Evolutionary conservation across 2,329 filamentous ascomycete genomes (phyloP), one percentile per base, ranked within the genome.

Genomic region (Thielaviopsis musarum): DNA sequence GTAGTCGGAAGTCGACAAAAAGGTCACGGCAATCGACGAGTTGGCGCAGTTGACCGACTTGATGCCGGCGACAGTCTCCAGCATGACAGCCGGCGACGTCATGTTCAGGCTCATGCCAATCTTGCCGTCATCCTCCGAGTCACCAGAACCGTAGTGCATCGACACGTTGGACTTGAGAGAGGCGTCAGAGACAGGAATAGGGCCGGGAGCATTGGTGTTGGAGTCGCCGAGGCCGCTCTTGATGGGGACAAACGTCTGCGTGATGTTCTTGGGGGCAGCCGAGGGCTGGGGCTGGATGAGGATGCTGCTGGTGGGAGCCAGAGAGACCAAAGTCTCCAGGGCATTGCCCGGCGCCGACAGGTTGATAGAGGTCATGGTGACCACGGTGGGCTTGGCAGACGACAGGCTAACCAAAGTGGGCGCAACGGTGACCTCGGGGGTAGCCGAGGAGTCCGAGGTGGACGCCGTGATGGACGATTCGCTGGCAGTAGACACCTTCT

Each of bases 31-130:
- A 15, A 66, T 58, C 24, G 57, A 57, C 17, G 62, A 60, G 5
- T 62, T 54, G 51, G 49, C 22, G 54, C 64, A 66, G 7, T 58
- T 45, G 41, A 65, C 65, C 28, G 57, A 64, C 17, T 60, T 53
- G 54, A 65, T 62, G 13, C 41, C 57, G 13, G 56, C 56, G 26
- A 66, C 55, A 24, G 63, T 57, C 59, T 66, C 65, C 4, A 66
- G 62, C 1, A 66, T 60, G 45, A 66, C 61, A 48, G 65, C 64
- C 10, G 65, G 65, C 22, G 62, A 62, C 9, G 61, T 62, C 59
- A 66, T 59, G 10, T 62, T 59, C 6, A 66, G 59, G 22, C 21
- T 62, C 65, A 66, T 65, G 62, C 61, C 59, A 55, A 66, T 66
- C n/a, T 59, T 59, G 6, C 65, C 65, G 38, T 61, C 34, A 45